Evolutionary conservation across 192 early-diverging fungal species (phyloP), one percentile per base, ranked within the genome.

Genomic region (Lunasporangiospora selenospora): DNA sequence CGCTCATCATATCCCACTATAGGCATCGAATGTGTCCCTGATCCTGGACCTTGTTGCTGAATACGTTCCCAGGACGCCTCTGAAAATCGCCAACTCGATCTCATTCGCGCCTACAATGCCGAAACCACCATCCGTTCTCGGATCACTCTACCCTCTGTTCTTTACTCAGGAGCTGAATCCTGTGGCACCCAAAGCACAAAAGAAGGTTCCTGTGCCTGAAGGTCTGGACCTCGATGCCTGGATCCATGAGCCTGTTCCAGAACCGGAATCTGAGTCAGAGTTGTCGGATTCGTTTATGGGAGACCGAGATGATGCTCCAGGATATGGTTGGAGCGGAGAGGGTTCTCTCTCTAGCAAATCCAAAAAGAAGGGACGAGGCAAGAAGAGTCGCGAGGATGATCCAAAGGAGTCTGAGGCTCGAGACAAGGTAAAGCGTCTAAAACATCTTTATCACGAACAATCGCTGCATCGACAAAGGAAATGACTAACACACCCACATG

Each of bases 161-260:
- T 86, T 92, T 54, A 81, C 75, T 9, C 92, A 90, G 47, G 96
- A 95, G 39, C 81, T 98, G 15, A 96, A 94, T 49, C 95, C 95
- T 2, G 93, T 98, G 0, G 92, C 92, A 13, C 82, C 88, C 3
- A 91, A 90, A 37, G 96, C 96, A 0, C 96, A 98, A 76, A 84
- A 82, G 56, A 90, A 92, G 65, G 94, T 98, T 1, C 91, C 93
- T 16, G 75, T 97, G 3, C 94, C 94, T 8, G 89, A 92, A 7
- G 93, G 88, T 9, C 66, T 98, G 38, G 92, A 95, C 67, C 75
- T 97, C 24, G 93, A 95, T 51, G 60, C 84, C 8, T 89, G 86
- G 88, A 93, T 95, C 48, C 82, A 86, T 56, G 87, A 88, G 3
- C 87, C 90, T 13, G 80, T 92, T 19, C 89, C 88, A 3, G 82